These are phyloP conservation scores for Lentinula guzmanii DNA, from an alignment of 768 basidiomycete genomes.

Conservation along the genomic window DNA sequence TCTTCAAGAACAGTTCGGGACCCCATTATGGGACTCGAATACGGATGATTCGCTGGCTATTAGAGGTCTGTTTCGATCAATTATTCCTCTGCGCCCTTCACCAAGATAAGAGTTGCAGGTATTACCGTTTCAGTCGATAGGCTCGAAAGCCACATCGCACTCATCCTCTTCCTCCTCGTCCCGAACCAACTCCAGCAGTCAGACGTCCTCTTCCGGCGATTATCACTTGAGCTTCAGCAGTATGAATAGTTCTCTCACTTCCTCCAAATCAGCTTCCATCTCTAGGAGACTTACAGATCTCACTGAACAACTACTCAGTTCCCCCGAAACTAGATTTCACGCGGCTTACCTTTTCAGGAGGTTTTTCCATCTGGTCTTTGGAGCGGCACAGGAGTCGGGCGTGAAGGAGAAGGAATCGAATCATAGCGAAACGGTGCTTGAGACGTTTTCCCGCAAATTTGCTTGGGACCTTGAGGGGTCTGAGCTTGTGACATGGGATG, in stretches of 20 bases:
- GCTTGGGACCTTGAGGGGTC: conserved; percentile 16
- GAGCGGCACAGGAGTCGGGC: conserved; percentile 1
- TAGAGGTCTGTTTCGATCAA: conserved; percentile 26
- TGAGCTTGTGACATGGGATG: conserved; percentile 46
- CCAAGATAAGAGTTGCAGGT: neutral
- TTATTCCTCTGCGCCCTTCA: neutral
- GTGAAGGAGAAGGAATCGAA: neutral
- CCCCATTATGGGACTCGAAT: conserved; percentile 28
- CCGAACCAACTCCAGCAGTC: neutral
- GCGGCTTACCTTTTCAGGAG: conserved; percentile 55
- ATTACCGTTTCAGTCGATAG: neutral
- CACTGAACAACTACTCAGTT: conserved; percentile 46
- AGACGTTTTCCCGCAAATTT: neutral
- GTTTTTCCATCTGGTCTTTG: conserved; percentile 41
- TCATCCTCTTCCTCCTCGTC: conserved; percentile 2
- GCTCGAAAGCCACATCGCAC: neutral
- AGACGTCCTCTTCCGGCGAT: neutral
- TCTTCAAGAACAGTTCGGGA: conserved; percentile 4
- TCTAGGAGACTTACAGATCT: conserved; percentile 24
- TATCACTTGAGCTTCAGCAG: neutral
- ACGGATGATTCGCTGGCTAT: conserved; percentile 36
- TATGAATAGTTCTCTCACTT: neutral
- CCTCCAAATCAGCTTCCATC: conserved; percentile 1
- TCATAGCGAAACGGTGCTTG: neutral
- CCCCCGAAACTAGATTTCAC: conserved; percentile 59